Evolutionary conservation across 768 basidiomycete genomes (phyloP), one percentile per base, ranked within the genome.

Genomic region (Lentinula aciculospora): DNA sequence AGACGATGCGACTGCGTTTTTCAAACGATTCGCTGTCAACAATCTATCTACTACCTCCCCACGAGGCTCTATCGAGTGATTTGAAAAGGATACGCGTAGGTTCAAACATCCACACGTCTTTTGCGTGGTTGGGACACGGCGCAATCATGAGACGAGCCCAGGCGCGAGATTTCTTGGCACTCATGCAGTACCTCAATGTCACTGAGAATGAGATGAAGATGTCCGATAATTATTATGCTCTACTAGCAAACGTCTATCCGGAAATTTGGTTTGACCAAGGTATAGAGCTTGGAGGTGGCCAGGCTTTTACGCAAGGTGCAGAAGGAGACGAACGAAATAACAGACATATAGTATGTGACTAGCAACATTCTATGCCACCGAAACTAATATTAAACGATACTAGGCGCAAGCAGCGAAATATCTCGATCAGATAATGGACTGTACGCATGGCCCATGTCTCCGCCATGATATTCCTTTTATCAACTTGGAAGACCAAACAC

Each of bases 171-270:
- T 88, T 86, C 64, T 66, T 86, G 17, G 66, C 69, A 13, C 72
- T 86, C 42, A 65, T 86, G 61, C 57, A 70, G 3, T 54, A 54
- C 17, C 67, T 85, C 34, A 72, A 79, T 34, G 67, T 75, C 37
- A 73, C 81, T 0, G 67, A 74, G 3, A 80, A 81, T 36, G 77
- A 85, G 61, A 69, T 75, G 63, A 75, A 78, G 61, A 87, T 86
- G 84, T 83, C 85, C 3, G 87, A 88, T 65, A 88, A 88, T 60
- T 86, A 86, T 62, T 88, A 80, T 64, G 74, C 84, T 1, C 70
- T 88, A 50, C 67, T 88, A 47, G 72, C 71, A 56, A 88, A 86
- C 64, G 68, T 66, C 19, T 64, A 80, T 39, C 79, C 84, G 1
- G 83, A 86, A 65, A 68, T 78, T 9, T 87, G 86, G 85, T 80